Percentiles rank a stretch among this genome's conserved stretches.
These are phyloP conservation scores for Suillus fuscotomentosus DNA, from an alignment of 768 basidiomycete genomes.

Conservation along the genomic window DNA sequence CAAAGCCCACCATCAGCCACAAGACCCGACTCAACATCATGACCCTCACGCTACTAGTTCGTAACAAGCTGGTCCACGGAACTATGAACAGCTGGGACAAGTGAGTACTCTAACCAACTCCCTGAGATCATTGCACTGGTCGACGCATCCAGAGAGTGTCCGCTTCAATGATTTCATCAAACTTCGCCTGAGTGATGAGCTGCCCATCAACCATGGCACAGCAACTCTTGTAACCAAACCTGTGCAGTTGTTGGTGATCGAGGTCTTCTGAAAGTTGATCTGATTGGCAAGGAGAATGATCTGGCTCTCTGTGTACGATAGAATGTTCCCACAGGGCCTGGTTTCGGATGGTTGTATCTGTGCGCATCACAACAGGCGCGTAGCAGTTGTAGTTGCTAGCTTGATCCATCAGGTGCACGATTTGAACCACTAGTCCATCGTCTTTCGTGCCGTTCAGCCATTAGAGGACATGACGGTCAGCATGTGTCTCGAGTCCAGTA, in stretches of 20 bases:
- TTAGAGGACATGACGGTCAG: slow-evolving; percentile 2
- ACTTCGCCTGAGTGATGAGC: slow-evolving; percentile 13
- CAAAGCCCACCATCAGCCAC: neutral
- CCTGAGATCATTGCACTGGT: slow-evolving; percentile 2
- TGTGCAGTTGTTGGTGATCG: slow-evolving; percentile 15
- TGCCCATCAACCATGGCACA: slow-evolving; percentile 15
- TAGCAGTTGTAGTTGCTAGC: slow-evolving; percentile 9
- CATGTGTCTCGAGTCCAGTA: neutral
- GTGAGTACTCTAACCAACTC: neutral
- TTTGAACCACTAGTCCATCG: neutral
- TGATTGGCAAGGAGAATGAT: slow-evolving; percentile 10
- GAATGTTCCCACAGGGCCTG: slow-evolving; percentile 2
- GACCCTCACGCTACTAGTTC: neutral
- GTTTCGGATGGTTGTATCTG: neutral
- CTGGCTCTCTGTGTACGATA: slow-evolving; percentile 10
- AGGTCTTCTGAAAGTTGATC: slow-evolving; percentile 12
- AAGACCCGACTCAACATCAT: no score
- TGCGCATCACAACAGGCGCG: slow-evolving; percentile 3
- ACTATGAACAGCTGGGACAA: neutral
- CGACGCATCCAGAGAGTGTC: slow-evolving; percentile 10
- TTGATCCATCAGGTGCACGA: slow-evolving; percentile 6
- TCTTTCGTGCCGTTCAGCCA: slow-evolving; percentile 2
- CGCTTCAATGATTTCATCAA: slow-evolving; percentile 9
- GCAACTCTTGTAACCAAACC: slow-evolving; percentile 14
- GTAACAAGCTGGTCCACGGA: neutral